Base-by-base conservation (phyloP, 2,329 filamentous ascomycete species). In the Diaporthe nobilis region DNA sequence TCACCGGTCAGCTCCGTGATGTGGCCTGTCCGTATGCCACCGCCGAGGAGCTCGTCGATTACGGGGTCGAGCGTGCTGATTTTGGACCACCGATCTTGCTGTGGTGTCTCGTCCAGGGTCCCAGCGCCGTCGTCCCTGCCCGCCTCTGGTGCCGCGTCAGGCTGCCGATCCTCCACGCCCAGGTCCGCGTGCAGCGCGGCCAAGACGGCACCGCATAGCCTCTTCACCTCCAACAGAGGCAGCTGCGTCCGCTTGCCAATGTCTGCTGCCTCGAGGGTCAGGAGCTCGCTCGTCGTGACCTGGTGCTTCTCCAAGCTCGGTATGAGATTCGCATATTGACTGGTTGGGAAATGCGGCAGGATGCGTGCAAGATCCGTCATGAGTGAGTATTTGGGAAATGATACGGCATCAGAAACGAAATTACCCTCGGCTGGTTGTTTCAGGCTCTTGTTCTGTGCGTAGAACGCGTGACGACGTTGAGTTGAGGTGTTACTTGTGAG, bases 1-100 rank as follows among this genome's bases (percentile, higher is more conserved):
- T 98, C 97, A 75, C 97, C 97, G 2, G 95, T 94, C 77, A 99
- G 89, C 83, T 99, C 97, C 10, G 95, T 95, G 81, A 99, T 88
- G 84, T 94, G 93, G 63, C 95, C 94, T 3, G 92, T 89, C 1
- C 94, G 94, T 73, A 98, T 90, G 28, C 97, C 97, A 65, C 96
- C 96, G 76, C 90, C 91, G 53, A 98, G 88, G 3, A 86, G 86
- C 22, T 81, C 82, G 79, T 98, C 95, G 31, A 99, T 87, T 51
- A 85, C 85, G 12, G 82, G 83, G 79, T 99, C 96, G 44, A 98
- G 89, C 0, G 95, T 97, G 86, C 94, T 98, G 84, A 98, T 94
- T 63, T 86, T 88, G 58, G 84, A 86, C 87, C 88, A 91, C 60
- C 79, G 79, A 42, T 85, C 12, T 63, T 31, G 42, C 68, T 76